Percentiles rank a stretch among this genome's conserved stretches.
Evolutionary conservation across 805 yeast genomes (phyloP).

Genomic region (Saturnispora halmiae): DNA sequence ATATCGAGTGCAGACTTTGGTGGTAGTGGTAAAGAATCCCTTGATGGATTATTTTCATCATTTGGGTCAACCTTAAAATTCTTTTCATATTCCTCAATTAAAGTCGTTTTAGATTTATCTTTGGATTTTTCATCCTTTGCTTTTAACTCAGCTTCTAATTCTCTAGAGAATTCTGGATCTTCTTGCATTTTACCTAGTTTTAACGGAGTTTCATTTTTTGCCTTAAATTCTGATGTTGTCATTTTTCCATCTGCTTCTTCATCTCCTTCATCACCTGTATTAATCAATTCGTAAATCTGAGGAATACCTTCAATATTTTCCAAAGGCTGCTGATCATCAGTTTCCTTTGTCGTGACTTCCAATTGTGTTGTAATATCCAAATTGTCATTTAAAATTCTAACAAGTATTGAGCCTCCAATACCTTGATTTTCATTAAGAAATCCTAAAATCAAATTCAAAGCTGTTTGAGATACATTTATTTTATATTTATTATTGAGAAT

Average conservation of each 20-base stretch:
- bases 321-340: slow-evolving; percentile 37
- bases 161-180: slow-evolving; percentile 77
- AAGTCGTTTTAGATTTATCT: slow-evolving; percentile 29
- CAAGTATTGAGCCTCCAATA: slow-evolving; percentile 81
- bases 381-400: slow-evolving; percentile 79
- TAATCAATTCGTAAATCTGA: slow-evolving; percentile 31
- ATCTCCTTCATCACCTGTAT: slow-evolving; percentile 18
- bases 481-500: slow-evolving; percentile 67
- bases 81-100: slow-evolving; percentile 60
- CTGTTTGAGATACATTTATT: slow-evolving; percentile 69
- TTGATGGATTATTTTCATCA: slow-evolving; percentile 58
- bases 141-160: slow-evolving; percentile 74
- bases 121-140: slow-evolving; percentile 54
- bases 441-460: slow-evolving; percentile 73
- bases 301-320: slow-evolving; percentile 39
- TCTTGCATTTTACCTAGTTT: slow-evolving; percentile 77
- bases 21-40: slow-evolving; percentile 79
- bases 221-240: slow-evolving; percentile 7
- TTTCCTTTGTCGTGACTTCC: slow-evolving; percentile 35
- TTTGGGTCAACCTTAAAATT: slow-evolving; percentile 43
- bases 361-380: slow-evolving; percentile 43
- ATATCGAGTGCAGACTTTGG: slow-evolving; percentile 71
- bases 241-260: slow-evolving; percentile 31
- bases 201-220: slow-evolving; percentile 58
- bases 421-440: slow-evolving; percentile 88